Evolutionary conservation across 139 green algal genomes (phyloP), one percentile per base, ranked within the genome.

Genomic region (Chlamydomonas eustigma): DNA sequence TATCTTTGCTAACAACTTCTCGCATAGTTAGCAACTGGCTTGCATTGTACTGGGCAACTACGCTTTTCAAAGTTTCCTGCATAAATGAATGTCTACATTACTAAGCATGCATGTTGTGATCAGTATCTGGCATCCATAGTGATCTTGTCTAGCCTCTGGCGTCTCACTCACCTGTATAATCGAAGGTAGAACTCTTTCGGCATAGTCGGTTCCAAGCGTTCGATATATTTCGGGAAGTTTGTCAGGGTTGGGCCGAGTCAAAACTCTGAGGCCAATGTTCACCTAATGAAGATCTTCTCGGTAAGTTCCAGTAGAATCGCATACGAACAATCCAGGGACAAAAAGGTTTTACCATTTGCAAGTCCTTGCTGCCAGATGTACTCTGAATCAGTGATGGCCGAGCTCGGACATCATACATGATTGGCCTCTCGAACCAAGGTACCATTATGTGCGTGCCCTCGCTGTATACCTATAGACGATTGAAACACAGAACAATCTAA

Each of bases 1-100:
- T 98, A 83, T 99, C 95, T 34, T 91, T 84, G 75, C 78, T 92
- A 22, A 86, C 81, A 71, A 85, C 91, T 89, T 99, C 93, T 79
- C 96, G 90, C 92, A 96, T 92, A 0, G 96, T 99, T 37, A 99
- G 87, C 79, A 99, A 88, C 88, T 99, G 94, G 65, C 80, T 91
- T 39, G 96, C 96, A 84, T 99, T 99, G 88, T 99, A 99, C 78
- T 97, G 93, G 33, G 96, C 96, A 39, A 99, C 93, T n/a, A 99
- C 96, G 25, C 83, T 91, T 83, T 98, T 98, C 35, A 98, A 78
- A 0, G 93, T 97, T 81, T 98, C 93, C 88, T 97, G 88, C 52
- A 79, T 8, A 68, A n/a, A n/a, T n/a, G n/a, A n/a, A n/a, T n/a
- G n/a, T n/a, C n/a, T n/a, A n/a, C n/a, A n/a, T n/a, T n/a, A n/a